Conservation (phyloP, 768 basidiomycete genomes). For the Lactarius deliciosus region DNA sequence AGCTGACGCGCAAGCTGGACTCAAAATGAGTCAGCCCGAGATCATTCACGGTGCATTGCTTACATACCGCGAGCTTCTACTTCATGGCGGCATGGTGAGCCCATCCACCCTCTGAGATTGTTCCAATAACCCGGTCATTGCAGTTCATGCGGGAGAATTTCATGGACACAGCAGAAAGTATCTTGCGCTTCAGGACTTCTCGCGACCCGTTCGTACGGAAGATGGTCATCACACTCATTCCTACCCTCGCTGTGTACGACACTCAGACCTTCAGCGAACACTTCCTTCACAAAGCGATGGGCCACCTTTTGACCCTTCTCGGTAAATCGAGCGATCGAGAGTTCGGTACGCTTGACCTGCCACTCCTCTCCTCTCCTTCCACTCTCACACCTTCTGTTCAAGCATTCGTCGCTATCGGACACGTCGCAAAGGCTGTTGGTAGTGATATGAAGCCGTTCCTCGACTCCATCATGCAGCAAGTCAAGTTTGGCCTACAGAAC, state of each 20-base stretch:
- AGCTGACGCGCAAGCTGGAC: conserved; percentile 79
- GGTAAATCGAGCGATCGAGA: conserved; percentile 87
- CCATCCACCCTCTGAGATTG: neutral
- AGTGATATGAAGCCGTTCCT: conserved; percentile 96
- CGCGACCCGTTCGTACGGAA: conserved; percentile 86
- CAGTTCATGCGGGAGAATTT: conserved; percentile 91
- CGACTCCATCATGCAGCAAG: conserved; percentile 84
- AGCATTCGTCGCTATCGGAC: conserved; percentile 97
- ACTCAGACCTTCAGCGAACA: conserved; percentile 88
- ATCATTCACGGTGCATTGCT: conserved; percentile 90
- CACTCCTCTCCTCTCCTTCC: neutral
- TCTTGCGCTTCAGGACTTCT: conserved; percentile 84
- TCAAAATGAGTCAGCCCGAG: conserved; percentile 80
- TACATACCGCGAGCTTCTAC: conserved; percentile 85
- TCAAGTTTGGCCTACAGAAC: conserved; percentile 85
- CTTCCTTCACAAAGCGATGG: conserved; percentile 93
- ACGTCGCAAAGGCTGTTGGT: conserved; percentile 86
- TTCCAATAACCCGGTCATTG: conserved; percentile 2
- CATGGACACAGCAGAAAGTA: conserved; percentile 83
- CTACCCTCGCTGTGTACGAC: conserved; percentile 92
- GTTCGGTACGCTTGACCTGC: conserved; percentile 56
- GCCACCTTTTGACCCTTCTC: conserved; percentile 81
- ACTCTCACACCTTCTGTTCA: conserved; percentile 19
- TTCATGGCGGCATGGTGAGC: conserved; percentile 92
- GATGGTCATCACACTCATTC: conserved; percentile 95